Evolutionary conservation across 352 stramenopile species (phyloP), one percentile per base, ranked within the genome.

Genomic region (Globisporangium emineosum): DNA sequence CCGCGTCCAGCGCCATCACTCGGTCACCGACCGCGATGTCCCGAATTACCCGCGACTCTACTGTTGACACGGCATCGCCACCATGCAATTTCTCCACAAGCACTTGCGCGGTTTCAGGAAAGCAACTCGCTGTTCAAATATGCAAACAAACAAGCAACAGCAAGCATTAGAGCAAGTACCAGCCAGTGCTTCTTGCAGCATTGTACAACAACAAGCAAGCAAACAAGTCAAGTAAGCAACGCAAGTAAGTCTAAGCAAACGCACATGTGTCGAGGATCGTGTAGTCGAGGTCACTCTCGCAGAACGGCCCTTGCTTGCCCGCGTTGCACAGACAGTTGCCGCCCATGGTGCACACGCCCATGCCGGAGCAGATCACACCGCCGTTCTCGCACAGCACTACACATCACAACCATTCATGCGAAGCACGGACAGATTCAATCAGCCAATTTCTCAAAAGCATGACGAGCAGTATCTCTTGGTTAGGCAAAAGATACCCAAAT

Each of bases 341-440:
- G 29, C 83, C 83, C 59, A 78, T 63, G 6, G 81, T 84, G 57
- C 85, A 93, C 23, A 78, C 83, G 8, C 85, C 85, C 57, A 81
- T 50, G 50, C 80, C 77, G 7, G 76, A 87, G 63, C 83, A 92
- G 62, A 93, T 85, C 29, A 75, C 70, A 51, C 85, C 85, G 51
- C 88, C 58, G n/a, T 75, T 68, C 65, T 93, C 84, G 53, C 84
- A 93, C 17, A 93, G 65, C 77, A 91, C 84, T 93, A 47, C 2
- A 47, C 54, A n/a, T 45, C 55, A 62, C 8, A 47, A 21, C 12
- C 17, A 17, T 21, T 7, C 17, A 47, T n/a, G 13, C 19, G 37
- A 45, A 15, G 19, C 37, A 50, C 53, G 70, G 33, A 65, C 19
- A 37, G n/a, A n/a, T n/a, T n/a, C n/a, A n/a, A n/a, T n/a, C n/a